These are phyloP conservation scores for Rubroboletus pulcherrimus DNA, from an alignment of 768 basidiomycete species.

Conservation along the genomic window DNA sequence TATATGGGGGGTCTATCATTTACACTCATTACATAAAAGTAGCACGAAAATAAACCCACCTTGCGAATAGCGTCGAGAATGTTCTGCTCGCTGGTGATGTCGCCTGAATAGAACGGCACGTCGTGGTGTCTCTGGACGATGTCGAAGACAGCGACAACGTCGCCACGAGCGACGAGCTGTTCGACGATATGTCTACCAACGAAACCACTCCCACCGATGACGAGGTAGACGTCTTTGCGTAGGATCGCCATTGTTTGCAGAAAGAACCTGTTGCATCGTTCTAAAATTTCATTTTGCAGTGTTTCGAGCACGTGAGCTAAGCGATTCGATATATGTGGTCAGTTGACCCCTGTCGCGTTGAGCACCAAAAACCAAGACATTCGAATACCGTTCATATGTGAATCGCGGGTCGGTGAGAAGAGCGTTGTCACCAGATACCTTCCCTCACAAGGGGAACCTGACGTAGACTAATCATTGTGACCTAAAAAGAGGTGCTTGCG, in stretches of 20 bases:
- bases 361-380: neutral
- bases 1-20: conserved; percentile 23
- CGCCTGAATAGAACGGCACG: conserved; percentile 83
- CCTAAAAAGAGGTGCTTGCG: neutral
- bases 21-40: neutral
- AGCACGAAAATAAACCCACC: conserved; percentile 38
- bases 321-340: neutral
- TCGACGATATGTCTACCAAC: conserved; percentile 90
- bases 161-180: conserved; percentile 72
- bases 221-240: conserved; percentile 70
- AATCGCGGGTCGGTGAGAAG: neutral
- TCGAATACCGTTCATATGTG: neutral
- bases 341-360: conserved; percentile 8
- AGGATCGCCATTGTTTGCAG: conserved; percentile 15
- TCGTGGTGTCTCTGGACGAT: conserved; percentile 88
- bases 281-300: conserved; percentile 4
- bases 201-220: conserved; percentile 94
- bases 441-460: neutral
- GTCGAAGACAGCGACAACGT: conserved; percentile 84
- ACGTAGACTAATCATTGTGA: neutral
- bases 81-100: conserved; percentile 76
- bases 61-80: conserved; percentile 71
- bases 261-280: neutral
- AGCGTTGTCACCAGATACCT: no score
- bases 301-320: conserved; percentile 1